Evolutionary conservation across 2,329 filamentous ascomycete species (phyloP).

Genomic region (Sphaerulina populicola): DNA sequence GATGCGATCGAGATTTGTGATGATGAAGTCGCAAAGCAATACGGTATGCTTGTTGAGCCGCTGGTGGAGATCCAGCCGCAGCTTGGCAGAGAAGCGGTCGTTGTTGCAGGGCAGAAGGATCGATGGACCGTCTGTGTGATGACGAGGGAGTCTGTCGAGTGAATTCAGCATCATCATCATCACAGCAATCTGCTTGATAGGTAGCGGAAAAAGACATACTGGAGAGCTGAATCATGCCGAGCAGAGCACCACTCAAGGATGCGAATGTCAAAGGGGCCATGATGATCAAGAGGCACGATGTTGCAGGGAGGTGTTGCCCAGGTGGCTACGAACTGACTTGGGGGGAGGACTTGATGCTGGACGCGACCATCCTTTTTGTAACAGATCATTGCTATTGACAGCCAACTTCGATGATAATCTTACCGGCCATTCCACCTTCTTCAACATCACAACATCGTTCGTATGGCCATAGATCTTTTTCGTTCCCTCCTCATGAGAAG

Average conservation of each 20-base stretch:
- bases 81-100: background rate
- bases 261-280: background rate
- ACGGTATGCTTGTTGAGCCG: background rate
- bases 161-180: background rate
- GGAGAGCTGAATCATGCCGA: background rate
- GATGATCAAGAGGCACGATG: background rate
- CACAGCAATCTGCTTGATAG: too few species aligned
- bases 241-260: background rate
- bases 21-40: slow-evolving; percentile 2
- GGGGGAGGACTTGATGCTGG: background rate
- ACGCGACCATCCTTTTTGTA: background rate
- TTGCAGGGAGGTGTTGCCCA: background rate
- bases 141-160: background rate
- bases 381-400: background rate
- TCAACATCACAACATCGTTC: background rate
- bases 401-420: background rate
- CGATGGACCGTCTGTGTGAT: slow-evolving; percentile 1
- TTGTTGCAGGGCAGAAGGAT: slow-evolving; percentile 2
- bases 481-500: background rate
- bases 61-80: slow-evolving; percentile 6
- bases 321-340: background rate
- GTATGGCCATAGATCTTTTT: background rate
- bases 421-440: slow-evolving; percentile 1
- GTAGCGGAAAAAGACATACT: background rate
- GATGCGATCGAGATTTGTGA: background rate